These are phyloP conservation scores for Phyllosticta capitalensis DNA, from an alignment of 2,329 filamentous ascomycete genomes.

Conservation along the genomic window DNA sequence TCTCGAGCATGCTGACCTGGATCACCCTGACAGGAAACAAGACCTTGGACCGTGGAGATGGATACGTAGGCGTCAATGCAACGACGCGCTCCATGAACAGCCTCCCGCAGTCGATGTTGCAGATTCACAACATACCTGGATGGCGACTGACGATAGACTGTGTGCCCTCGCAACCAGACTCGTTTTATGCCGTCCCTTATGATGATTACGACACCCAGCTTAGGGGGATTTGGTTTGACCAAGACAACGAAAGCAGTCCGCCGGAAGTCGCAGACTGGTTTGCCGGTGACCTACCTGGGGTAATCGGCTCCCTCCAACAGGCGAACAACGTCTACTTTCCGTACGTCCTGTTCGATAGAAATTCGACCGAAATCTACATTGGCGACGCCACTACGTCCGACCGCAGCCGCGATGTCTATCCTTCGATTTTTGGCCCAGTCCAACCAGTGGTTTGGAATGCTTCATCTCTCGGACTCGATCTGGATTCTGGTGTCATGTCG, in stretches of 20 bases:
- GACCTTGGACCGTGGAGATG: neutral
- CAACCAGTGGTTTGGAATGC: neutral
- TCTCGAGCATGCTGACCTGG: constrained; percentile 1
- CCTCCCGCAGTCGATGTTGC: constrained; percentile 1
- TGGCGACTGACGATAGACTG: constrained; percentile 8
- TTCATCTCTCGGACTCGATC: neutral
- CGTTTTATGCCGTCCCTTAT: neutral
- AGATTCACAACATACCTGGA: constrained; percentile 3
- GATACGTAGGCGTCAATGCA: constrained; percentile 5
- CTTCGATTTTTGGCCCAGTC: neutral
- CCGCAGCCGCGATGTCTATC: neutral
- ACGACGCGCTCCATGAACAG: neutral
- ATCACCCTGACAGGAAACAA: neutral
- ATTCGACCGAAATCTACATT: neutral
- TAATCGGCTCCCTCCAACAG: neutral
- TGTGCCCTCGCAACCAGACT: neutral
- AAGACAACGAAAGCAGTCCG: neutral
- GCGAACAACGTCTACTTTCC: neutral
- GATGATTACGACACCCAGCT: neutral
- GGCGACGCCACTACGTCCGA: neutral
- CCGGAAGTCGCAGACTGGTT: neutral
- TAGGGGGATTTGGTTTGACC: neutral
- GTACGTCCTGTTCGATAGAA: neutral
- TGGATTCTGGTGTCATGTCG: neutral
- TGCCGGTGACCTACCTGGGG: neutral